Conservation (phyloP, 1,284 basidiomycete species). For the Ceratobasidium sp. region DNA sequence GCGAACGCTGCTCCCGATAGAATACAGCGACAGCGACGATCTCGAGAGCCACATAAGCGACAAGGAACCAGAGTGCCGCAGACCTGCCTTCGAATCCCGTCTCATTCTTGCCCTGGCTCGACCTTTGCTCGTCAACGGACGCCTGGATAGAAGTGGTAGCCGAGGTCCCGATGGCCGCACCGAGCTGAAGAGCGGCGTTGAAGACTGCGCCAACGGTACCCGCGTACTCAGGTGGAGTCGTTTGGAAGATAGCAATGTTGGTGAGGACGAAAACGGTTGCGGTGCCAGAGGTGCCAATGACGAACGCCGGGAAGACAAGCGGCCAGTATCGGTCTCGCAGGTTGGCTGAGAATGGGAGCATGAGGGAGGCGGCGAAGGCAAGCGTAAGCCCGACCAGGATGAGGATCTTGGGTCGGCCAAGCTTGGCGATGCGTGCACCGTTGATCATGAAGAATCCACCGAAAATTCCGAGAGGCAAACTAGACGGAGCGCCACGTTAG, state of each 20-base stretch:
- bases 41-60: slow-evolving; percentile 46
- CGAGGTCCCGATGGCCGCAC: slow-evolving; percentile 45
- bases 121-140: slow-evolving; percentile 43
- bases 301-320: slow-evolving; percentile 64
- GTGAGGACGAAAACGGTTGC: slow-evolving; percentile 34
- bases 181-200: slow-evolving; percentile 49
- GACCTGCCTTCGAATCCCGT: slow-evolving; percentile 46
- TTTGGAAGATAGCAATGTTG: slow-evolving; percentile 39
- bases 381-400: slow-evolving; percentile 61
- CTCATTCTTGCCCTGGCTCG: slow-evolving; percentile 16
- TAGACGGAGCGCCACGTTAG: background rate
- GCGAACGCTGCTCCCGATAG: slow-evolving; percentile 18
- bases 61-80: slow-evolving; percentile 49
- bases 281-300: slow-evolving; percentile 41
- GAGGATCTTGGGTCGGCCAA: slow-evolving; percentile 62
- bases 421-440: slow-evolving; percentile 59
- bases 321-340: slow-evolving; percentile 62
- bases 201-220: slow-evolving; percentile 49
- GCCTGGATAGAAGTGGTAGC: slow-evolving; percentile 46
- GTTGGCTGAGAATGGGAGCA: slow-evolving; percentile 61
- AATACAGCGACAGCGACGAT: slow-evolving; percentile 40
- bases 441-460: slow-evolving; percentile 55
- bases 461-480: slow-evolving; percentile 50
- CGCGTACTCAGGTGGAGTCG: slow-evolving; percentile 45
- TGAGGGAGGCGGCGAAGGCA: slow-evolving; percentile 59